These are phyloP conservation scores for Acer campestre DNA, from an alignment of 345 rosid species.

Conservation along the genomic window DNA sequence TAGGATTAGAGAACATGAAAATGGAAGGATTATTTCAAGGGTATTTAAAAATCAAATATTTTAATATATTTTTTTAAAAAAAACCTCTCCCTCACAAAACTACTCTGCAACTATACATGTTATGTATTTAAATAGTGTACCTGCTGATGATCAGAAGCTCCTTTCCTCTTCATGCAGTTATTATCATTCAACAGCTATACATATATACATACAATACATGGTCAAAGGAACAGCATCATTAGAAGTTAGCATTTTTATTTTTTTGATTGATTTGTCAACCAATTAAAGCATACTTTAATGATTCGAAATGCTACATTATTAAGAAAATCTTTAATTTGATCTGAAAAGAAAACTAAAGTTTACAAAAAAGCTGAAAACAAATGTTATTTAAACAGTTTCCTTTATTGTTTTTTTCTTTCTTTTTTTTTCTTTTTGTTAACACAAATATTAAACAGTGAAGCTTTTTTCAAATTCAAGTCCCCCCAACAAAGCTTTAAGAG, in stretches of 20 bases:
- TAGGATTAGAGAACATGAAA: background rate
- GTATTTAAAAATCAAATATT: too few relatives aligned
- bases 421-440: background rate
- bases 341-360: constrained; percentile 19
- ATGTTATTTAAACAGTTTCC: constrained; percentile 35
- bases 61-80: too few relatives aligned
- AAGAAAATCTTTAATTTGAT: constrained; percentile 19
- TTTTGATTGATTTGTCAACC: constrained; percentile 1
- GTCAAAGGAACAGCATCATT: constrained; percentile 20
- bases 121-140: constrained; percentile 10
- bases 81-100: too few relatives aligned
- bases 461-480: constrained; percentile 34
- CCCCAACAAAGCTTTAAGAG: constrained; percentile 8
- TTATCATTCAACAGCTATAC: constrained; percentile 63
- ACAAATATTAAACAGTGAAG: constrained; percentile 22
- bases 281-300: background rate
- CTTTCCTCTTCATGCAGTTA: constrained; percentile 65
- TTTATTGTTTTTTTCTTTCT: constrained; percentile 16
- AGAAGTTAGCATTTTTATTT: constrained; percentile 9
- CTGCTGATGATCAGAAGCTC: constrained; percentile 37
- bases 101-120: too few relatives aligned
- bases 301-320: background rate
- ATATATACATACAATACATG: background rate
- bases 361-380: constrained; percentile 43
- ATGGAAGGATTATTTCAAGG: background rate